phyloP scores from a whole-genome alignment of 2,329 filamentous ascomycete species.

The Ophiostoma sp. region DNA sequence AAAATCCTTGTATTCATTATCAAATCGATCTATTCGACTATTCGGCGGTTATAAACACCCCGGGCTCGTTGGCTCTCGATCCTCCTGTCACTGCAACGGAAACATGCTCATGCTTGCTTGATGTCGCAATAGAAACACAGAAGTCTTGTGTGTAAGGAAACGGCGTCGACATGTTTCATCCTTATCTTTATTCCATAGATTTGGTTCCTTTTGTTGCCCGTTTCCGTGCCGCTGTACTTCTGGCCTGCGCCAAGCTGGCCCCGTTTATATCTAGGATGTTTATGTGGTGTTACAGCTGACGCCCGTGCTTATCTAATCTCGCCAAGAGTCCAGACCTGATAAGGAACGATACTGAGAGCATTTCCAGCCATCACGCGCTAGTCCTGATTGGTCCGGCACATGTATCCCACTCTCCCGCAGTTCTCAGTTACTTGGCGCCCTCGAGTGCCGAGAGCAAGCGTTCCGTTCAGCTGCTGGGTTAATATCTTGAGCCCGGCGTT shows the following conservation, averaged over 20 bases:
- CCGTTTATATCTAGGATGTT: neutral
- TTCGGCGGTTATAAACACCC: neutral
- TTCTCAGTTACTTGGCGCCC: neutral
- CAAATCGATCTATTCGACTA: neutral
- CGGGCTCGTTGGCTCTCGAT: too few relatives aligned
- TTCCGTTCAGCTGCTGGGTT: neutral
- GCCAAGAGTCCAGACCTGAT: neutral
- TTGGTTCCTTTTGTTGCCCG: neutral
- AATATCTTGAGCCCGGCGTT: neutral
- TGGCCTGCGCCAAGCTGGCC: neutral
- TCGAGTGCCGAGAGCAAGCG: neutral
- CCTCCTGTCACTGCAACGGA: neutral
- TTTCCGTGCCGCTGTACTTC: neutral
- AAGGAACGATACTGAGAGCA: neutral
- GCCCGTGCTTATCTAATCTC: conserved; percentile 2
- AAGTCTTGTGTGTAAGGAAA: conserved; percentile 4
- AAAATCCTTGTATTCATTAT: neutral
- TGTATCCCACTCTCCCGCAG: neutral
- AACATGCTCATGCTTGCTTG: neutral
- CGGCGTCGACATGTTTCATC: neutral
- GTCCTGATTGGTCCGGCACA: neutral
- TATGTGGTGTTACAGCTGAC: conserved; percentile 8
- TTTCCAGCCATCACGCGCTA: neutral
- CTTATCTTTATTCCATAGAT: neutral
- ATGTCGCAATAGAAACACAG: neutral